A percentile compares a stretch with the other conserved stretches of the same genome.
phyloP scores from a whole-genome alignment of 257 asterid species.

The Salvia rosmarinus region DNA sequence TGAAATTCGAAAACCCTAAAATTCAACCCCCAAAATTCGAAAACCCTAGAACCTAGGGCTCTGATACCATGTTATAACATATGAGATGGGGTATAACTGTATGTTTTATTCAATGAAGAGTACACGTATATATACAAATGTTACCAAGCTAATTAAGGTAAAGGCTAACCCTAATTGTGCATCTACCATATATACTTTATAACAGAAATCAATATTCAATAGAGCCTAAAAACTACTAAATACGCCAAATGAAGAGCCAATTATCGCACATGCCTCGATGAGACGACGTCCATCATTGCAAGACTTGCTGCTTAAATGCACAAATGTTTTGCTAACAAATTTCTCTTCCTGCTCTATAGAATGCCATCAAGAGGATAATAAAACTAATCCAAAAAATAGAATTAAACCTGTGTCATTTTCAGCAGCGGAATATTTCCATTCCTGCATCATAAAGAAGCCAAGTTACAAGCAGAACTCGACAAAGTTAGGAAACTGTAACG shows the following conservation, averaged over 20 bases:
- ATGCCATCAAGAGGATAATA: not conserved
- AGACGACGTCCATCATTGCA: not conserved
- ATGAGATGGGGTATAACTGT: too few species aligned
- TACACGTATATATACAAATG: too few species aligned
- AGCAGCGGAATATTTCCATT: constrained; percentile 45
- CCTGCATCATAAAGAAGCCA: constrained; percentile 56
- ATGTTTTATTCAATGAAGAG: too few species aligned
- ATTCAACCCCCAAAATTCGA: too few species aligned
- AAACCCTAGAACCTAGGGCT: too few species aligned
- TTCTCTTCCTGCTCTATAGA: not conserved
- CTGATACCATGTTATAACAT: too few species aligned
- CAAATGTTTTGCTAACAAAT: not conserved
- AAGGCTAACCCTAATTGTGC: too few species aligned
- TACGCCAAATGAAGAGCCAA: not conserved
- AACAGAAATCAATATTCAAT: too few species aligned
- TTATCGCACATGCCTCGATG: not conserved
- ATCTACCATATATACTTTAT: too few species aligned
- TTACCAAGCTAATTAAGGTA: too few species aligned
- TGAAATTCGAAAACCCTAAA: too few species aligned
- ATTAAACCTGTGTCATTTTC: constrained; percentile 73
- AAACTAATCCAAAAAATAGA: constrained; percentile 29
- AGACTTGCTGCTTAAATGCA: not conserved
- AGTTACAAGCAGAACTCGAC: not conserved
- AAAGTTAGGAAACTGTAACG: not conserved
- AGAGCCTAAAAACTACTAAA: not conserved